Conservation (phyloP, 345 rosid species). For the Mangifera indica region DNA sequence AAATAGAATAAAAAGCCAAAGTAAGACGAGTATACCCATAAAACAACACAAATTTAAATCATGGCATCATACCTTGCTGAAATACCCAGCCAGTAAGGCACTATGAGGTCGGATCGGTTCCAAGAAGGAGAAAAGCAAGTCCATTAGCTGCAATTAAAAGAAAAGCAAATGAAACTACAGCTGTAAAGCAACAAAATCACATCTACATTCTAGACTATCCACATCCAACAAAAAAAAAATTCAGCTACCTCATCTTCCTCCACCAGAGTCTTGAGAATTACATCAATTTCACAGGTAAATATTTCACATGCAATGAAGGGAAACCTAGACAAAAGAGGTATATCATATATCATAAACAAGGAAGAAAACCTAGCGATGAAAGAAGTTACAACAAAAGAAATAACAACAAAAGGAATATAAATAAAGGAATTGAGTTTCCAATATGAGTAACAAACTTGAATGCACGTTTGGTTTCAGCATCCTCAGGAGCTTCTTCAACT, state of each 20-base stretch:
- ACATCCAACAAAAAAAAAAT: constrained; percentile 12
- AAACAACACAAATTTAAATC: constrained; percentile 7
- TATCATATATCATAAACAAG: constrained; percentile 18
- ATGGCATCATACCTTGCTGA: constrained; percentile 73
- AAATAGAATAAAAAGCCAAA: background rate
- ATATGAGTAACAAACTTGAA: constrained; percentile 61
- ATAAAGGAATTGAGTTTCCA: constrained; percentile 10
- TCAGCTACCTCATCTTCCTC: constrained; percentile 85
- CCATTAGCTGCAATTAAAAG: constrained; percentile 68
- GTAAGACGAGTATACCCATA: background rate
- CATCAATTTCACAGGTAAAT: constrained; percentile 97
- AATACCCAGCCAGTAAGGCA: constrained; percentile 92
- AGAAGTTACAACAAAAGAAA: background rate
- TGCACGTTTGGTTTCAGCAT: constrained; percentile 79
- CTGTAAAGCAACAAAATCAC: background rate
- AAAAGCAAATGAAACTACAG: constrained; percentile 21
- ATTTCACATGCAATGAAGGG: constrained; percentile 97
- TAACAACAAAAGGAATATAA: background rate
- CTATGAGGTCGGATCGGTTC: constrained; percentile 83
- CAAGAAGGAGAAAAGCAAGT: constrained; percentile 90
- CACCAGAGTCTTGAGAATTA: constrained; percentile 84
- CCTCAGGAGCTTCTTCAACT: constrained; percentile 76
- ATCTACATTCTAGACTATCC: constrained; percentile 6
- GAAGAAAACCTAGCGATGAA: background rate
- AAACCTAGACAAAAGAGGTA: constrained; percentile 48